Evolutionary conservation across 805 yeast species (phyloP).

Genomic region (Metschnikowia lunata): DNA sequence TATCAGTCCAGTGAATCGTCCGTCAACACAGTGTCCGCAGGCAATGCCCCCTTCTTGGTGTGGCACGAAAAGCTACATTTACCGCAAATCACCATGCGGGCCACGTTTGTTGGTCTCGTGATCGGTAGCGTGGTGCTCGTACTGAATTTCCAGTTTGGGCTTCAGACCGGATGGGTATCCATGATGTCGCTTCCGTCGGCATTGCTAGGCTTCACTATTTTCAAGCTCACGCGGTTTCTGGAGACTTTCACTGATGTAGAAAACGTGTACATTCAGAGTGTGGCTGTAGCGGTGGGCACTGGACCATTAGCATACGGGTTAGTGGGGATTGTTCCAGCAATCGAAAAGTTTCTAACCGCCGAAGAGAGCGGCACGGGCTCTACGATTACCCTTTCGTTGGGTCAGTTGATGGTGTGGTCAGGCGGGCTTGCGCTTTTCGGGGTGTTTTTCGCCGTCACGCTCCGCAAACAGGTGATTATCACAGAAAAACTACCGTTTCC

Average conservation of each 20-base stretch:
- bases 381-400: conserved; percentile 33
- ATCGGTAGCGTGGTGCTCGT: conserved; percentile 87
- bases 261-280: conserved; percentile 85
- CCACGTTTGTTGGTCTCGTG: conserved; percentile 67
- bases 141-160: conserved; percentile 92
- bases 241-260: conserved; percentile 71
- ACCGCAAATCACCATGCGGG: conserved; percentile 68
- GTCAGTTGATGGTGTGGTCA: conserved; percentile 75
- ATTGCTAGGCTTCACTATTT: conserved; percentile 76
- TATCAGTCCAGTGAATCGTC: too few relatives aligned
- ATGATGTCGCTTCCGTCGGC: conserved; percentile 99
- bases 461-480: conserved; percentile 82
- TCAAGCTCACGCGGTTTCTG: conserved; percentile 55
- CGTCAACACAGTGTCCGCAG: neutral
- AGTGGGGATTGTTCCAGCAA: conserved; percentile 94
- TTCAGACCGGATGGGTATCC: conserved; percentile 98
- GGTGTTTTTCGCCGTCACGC: conserved; percentile 88
- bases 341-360: conserved; percentile 75
- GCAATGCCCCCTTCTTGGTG: conserved; percentile 2
- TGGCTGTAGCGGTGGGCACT: conserved; percentile 95
- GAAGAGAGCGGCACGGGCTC: conserved; percentile 68
- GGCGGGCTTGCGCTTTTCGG: conserved; percentile 89
- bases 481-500: conserved; percentile 88
- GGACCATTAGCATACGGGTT: conserved; percentile 95
- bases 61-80: conserved; percentile 44